Percentiles rank a stretch among this genome's conserved stretches.
Evolutionary conservation across 805 yeast genomes (phyloP).

Genomic region (Groenewaldozyma tartarivorans): DNA sequence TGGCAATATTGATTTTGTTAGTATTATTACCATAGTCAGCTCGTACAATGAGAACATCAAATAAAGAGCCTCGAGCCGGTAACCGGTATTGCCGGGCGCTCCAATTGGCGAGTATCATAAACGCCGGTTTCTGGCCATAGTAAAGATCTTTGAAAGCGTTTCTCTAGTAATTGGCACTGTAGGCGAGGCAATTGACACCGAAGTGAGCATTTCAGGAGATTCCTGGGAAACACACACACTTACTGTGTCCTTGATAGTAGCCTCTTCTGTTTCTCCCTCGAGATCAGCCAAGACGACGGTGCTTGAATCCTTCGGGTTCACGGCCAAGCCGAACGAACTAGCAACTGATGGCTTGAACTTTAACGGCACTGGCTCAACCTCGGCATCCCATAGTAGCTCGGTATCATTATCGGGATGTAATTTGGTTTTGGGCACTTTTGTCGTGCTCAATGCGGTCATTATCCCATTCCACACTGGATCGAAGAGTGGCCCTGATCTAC

Average conservation of each 20-base stretch:
- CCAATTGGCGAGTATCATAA: too few species aligned
- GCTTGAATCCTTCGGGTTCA: constrained; percentile 26
- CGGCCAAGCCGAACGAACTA: constrained; percentile 51
- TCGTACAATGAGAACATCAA: too few species aligned
- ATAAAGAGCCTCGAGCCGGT: too few species aligned
- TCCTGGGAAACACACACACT: neutral
- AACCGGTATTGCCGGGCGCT: too few species aligned
- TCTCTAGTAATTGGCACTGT: neutral
- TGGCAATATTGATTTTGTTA: too few species aligned
- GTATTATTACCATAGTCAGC: too few species aligned
- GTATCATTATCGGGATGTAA: constrained; percentile 46
- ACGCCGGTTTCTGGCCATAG: too few species aligned
- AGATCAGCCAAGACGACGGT: constrained; percentile 50
- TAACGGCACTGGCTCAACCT: constrained; percentile 29
- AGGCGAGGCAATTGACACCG: neutral
- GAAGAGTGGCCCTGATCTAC: constrained; percentile 72
- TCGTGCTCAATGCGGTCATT: constrained; percentile 48
- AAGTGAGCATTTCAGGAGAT: neutral
- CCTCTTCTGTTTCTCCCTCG: constrained; percentile 80
- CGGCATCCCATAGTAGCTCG: constrained; percentile 48
- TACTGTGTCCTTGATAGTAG: neutral
- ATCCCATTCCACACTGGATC: constrained; percentile 69
- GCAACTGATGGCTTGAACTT: constrained; percentile 27
- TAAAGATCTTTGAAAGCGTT: too few species aligned
- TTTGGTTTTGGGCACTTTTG: constrained; percentile 58